Base-by-base conservation (phyloP, 2,329 filamentous ascomycete genomes). In the Dissoconium aciculare region DNA sequence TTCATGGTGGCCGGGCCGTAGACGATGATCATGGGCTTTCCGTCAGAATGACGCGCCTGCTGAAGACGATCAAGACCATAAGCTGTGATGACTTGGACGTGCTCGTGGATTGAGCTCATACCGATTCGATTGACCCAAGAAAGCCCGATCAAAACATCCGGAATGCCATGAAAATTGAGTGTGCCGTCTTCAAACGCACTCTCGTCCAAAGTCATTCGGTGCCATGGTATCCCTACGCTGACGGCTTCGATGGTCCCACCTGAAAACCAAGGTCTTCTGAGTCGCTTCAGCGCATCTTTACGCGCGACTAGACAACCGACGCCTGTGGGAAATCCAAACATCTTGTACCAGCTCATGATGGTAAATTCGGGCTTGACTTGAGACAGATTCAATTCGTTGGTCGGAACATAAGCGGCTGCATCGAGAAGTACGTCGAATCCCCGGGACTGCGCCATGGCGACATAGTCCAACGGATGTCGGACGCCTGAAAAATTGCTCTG, bases 201-300 rank as follows among this genome's bases (percentile, higher is more conserved):
- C 44, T 81, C 74, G 39, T 71, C 76, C n/a, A 73, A 53, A 36
- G 74, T 78, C 12, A 44, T 23, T 8, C 19, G 19, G 19, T 23
- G 19, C 19, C 19, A 23, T n/a, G 19, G 19, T 8, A 23, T 23
- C 8, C 19, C 19, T 23, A 15, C 11, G 2, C 82, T 66, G 1
- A 93, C 82, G 66, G 85, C 78, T 45, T 92, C 83, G 2, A 94
- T 85, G 1, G 87, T 94, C 4, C 87, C 87, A 4, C 85, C 87
- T 3, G 84, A 85, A 56, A 95, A 95, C 47, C 89, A 95, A 39
- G 63, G 73, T 37, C 82, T 71, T 26, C 67, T 60, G 23, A 50
- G 38, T 31, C 92, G 75, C 17, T 64, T 52, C 9, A 68, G 70
- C 10, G 80, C 70, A 16, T 69, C 64, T 42, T 80, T 82, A 23